Conservation (phyloP, 139 green algal genomes). For the Coelastrella sp. region DNA sequence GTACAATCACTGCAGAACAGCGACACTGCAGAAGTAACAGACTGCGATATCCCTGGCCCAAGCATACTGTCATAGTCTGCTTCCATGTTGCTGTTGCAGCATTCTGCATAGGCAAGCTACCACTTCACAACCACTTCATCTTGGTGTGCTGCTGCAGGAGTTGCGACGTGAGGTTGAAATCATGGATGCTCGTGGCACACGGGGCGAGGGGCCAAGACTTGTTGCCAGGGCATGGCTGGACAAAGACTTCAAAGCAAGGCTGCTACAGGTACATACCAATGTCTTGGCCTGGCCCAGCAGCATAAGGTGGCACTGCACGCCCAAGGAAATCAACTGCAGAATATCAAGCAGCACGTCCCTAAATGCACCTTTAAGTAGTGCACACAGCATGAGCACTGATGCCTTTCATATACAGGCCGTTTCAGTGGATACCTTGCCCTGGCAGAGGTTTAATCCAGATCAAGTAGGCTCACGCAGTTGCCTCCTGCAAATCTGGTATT, state of each 20-base stretch:
- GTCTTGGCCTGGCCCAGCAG: too few relatives aligned
- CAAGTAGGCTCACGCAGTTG: not conserved
- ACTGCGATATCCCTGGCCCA: too few relatives aligned
- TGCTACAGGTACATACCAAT: constrained; percentile 24
- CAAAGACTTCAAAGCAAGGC: constrained; percentile 57
- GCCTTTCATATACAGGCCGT: not conserved
- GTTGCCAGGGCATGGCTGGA: constrained; percentile 63
- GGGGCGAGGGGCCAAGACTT: constrained; percentile 39
- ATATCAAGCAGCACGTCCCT: not conserved
- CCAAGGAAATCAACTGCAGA: too few relatives aligned
- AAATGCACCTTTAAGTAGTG: not conserved
- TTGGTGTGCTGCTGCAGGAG: constrained; percentile 11
- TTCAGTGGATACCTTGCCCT: too few relatives aligned
- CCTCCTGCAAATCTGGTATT: not conserved
- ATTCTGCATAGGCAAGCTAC: too few relatives aligned
- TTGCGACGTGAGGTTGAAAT: constrained; percentile 45
- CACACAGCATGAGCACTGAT: not conserved
- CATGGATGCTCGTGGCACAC: constrained; percentile 41
- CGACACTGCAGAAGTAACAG: too few relatives aligned
- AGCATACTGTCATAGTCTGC: too few relatives aligned
- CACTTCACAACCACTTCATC: not conserved
- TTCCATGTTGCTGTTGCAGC: too few relatives aligned
- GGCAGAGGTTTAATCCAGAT: too few relatives aligned
- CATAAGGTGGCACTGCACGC: too few relatives aligned
- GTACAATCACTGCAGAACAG: too few relatives aligned